Conservation (phyloP, 2,329 filamentous ascomycete genomes). For the Cladosporium phlei region DNA sequence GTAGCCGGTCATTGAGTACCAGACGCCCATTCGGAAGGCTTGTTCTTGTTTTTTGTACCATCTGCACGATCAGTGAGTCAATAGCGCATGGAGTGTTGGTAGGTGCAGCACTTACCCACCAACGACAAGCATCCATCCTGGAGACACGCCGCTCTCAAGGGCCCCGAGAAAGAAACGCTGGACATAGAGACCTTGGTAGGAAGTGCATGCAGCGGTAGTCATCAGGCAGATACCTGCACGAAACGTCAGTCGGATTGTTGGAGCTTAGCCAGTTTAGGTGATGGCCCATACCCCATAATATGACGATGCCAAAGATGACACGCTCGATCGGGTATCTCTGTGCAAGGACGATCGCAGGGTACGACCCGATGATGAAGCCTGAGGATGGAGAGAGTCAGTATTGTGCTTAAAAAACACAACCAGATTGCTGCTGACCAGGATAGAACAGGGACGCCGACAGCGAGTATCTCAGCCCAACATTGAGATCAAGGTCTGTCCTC, state of each 20-base stretch:
- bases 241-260: no score
- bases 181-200: constrained; percentile 71
- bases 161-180: constrained; percentile 79
- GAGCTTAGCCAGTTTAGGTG: no score
- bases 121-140: constrained; percentile 65
- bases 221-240: constrained; percentile 25
- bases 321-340: constrained; percentile 45
- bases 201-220: constrained; percentile 43
- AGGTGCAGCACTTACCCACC: constrained; percentile 58
- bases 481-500: constrained; percentile 38
- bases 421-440: no score
- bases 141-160: constrained; percentile 54
- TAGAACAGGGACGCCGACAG: constrained; percentile 46
- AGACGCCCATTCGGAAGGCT: constrained; percentile 25
- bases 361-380: constrained; percentile 47
- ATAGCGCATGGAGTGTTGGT: no score
- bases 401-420: no score
- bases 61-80: no score
- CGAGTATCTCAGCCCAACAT: constrained; percentile 41
- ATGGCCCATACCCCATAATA: constrained; percentile 38
- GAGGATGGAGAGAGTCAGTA: no score
- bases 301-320: constrained; percentile 38
- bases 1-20: constrained; percentile 40
- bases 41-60: constrained; percentile 29
- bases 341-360: constrained; percentile 41